Percentiles rank a stretch among this genome's conserved stretches.
These are phyloP conservation scores for Colletotrichum horii DNA, from an alignment of 2,329 filamentous ascomycete species.

Conservation along the genomic window DNA sequence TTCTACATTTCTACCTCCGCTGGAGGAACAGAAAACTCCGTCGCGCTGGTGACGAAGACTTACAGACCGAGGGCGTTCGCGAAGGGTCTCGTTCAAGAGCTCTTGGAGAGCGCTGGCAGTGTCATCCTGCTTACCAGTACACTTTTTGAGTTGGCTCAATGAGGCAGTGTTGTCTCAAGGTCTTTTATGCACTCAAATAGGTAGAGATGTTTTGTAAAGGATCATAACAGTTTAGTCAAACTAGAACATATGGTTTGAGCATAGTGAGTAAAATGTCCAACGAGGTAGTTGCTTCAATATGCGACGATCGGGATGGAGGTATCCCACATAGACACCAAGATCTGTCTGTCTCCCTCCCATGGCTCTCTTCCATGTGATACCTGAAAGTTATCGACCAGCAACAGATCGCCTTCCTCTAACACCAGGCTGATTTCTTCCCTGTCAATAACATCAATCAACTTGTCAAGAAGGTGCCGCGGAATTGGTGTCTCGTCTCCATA, in stretches of 20 bases:
- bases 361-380: slow-evolving; percentile 18
- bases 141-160: not conserved
- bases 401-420: slow-evolving; percentile 21
- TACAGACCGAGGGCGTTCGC: not conserved
- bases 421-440: slow-evolving; percentile 22
- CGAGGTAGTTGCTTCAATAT: not conserved
- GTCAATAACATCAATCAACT: slow-evolving; percentile 21
- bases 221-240: not conserved
- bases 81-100: not conserved
- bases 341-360: slow-evolving; percentile 17
- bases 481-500: slow-evolving; percentile 21
- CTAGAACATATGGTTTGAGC: not conserved
- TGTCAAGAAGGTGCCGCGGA: slow-evolving; percentile 12
- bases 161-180: not conserved
- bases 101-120: not conserved
- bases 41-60: not conserved
- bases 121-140: not conserved
- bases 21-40: not conserved
- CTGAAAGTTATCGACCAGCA: slow-evolving; percentile 25
- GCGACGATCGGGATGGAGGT: not conserved
- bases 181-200: not conserved
- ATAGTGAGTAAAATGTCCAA: not conserved
- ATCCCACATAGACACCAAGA: slow-evolving; percentile 18
- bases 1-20: not conserved
- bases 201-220: not conserved